Conservation (phyloP, 2,329 filamentous ascomycete species). For the Apiospora malaysiana region DNA sequence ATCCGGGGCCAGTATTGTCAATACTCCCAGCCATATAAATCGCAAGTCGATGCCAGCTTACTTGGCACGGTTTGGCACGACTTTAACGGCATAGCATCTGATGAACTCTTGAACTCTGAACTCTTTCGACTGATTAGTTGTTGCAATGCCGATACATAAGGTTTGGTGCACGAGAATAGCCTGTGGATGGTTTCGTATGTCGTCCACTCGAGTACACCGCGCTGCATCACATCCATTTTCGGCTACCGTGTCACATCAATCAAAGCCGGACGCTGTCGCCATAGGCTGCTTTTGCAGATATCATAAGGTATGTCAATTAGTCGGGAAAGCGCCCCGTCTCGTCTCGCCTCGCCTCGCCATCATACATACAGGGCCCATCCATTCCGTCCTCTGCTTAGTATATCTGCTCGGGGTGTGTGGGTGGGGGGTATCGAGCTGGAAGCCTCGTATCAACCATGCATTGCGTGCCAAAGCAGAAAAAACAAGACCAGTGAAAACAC, state of each 20-base stretch:
- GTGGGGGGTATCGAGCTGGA: constrained; percentile 30
- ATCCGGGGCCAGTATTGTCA: too few relatives aligned
- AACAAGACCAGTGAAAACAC: constrained; percentile 42
- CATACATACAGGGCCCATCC: constrained; percentile 47
- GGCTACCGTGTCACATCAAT: background rate
- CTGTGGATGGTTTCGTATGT: background rate
- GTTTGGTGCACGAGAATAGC: background rate
- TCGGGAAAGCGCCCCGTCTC: constrained; percentile 53
- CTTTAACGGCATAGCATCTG: too few relatives aligned
- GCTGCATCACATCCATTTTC: background rate
- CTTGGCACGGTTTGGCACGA: too few relatives aligned
- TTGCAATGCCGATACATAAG: background rate
- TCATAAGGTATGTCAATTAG: constrained; percentile 49
- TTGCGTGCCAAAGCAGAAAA: constrained; percentile 38
- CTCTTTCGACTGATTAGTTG: background rate
- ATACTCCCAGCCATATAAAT: too few relatives aligned
- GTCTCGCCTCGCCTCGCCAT: constrained; percentile 52
- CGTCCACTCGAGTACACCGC: background rate
- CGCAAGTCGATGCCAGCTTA: too few relatives aligned
- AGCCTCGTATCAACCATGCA: constrained; percentile 35
- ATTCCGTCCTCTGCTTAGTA: constrained; percentile 33
- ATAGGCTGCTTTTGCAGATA: background rate
- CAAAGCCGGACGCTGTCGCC: background rate
- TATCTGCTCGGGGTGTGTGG: constrained; percentile 15
- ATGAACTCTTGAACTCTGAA: background rate